Base-by-base conservation (phyloP, 2,329 filamentous ascomycete genomes). In the Didymella glomerata region DNA sequence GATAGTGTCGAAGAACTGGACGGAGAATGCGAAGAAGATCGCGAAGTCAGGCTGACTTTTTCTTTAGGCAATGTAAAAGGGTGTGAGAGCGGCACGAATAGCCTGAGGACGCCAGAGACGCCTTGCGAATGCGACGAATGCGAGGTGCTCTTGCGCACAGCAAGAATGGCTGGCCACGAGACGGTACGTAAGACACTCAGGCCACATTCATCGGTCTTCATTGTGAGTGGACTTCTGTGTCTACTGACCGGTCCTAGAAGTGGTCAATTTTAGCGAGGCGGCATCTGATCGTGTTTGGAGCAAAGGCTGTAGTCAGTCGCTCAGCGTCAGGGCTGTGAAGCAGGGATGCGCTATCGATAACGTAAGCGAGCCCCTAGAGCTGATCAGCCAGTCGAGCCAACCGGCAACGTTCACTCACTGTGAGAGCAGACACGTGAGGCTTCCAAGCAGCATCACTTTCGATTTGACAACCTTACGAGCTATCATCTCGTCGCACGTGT, bases 51-150 rank as follows among this genome's bases (percentile, higher is more conserved):
- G 50, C 56, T 49, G 56, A 54, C n/a, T 45, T n/a, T 45, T n/a
- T 8, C 16, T 25, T 11, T 9, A 8, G 16, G 7, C 10, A 13
- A 18, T 16, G 14, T 14, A 16, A 18, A 22, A 46, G 3, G 28
- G n/a, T 27, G 27, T 2, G 22, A 42, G 25, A 18, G 9, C 25
- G 16, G n/a, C 16, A 25, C 28, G 6, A 24, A 30, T 48, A 34
- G 51, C 8, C 14, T 6, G 14, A 32, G 1, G 4, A 10, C n/a
- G 9, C 10, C 20, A 40, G n/a, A 30, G 6, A 18, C 22, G 49
- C 25, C 40, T 38, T 30, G 36, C 34, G 9, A 68, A 74, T 73
- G 62, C 71, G 71, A 73, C 16, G 54, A 69, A 75, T 72, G 61
- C 72, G 72, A 67, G 34, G 27, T 27, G 28, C 44, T 57, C 42